Evolutionary conservation across 345 rosid species (phyloP), one percentile per base, ranked within the genome.

Genomic region (Carallia brachiata): DNA sequence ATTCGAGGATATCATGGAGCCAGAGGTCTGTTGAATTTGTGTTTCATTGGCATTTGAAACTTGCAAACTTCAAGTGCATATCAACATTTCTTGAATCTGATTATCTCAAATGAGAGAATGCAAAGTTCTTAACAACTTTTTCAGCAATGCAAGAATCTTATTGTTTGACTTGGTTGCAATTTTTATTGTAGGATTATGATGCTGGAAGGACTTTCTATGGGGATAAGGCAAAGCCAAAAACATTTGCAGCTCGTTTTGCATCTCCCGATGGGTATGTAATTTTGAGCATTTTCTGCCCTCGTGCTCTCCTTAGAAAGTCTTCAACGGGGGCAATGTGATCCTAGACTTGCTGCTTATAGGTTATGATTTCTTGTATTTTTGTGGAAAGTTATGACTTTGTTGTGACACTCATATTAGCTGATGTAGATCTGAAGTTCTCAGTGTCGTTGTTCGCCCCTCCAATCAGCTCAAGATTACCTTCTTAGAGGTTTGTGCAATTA

Each of bases 391-490:
- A 15, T 2, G 23, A 44, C 16, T 44, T 12, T 44, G 50, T 44
- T 10, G 2, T 44, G 50, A 44, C 50, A 12, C 68, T 61, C 6
- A n/a, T 66, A n/a, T 68, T 70, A 31, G 64, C 55, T 53, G n/a
- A n/a, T 69, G 79, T 85, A 94, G 98, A 69, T 91, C 78, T 27
- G 97, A 91, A 82, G 92, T 85, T 52, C 47, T 94, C 30, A 90
- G 92, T 67, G 98, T 90, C 59, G 87, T 94, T 52, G 72, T 88
- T 75, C 86, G 88, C 32, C 87, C 96, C 10, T 78, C 97, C 64
- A 94, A 90, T 84, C 85, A 78, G 77, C 95, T 94, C 64, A 94
- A 91, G 86, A 87, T 94, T 79, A 94, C 98, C 69, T 91, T 91
- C 84, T 87, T 94, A 73, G 98, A 94, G 96, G 96, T 89, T 69